Conservation (phyloP, 169 alveolate genomes). For the Eimeria mitis region DNA sequence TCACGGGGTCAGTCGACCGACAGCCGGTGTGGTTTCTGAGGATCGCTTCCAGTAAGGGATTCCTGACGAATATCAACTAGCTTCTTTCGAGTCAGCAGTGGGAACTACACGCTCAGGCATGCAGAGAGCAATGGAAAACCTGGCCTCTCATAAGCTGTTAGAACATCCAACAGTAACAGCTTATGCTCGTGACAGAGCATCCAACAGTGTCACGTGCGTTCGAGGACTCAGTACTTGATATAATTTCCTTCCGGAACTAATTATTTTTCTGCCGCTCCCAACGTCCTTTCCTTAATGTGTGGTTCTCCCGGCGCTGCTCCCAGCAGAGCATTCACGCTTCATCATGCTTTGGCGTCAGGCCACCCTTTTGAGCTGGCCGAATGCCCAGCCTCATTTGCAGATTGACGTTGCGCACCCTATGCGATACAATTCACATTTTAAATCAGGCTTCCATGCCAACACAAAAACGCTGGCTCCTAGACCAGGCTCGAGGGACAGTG, state of each 20-base stretch:
- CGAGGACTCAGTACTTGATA: not conserved
- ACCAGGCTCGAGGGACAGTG: not conserved
- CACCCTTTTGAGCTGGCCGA: not conserved
- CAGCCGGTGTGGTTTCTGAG: not conserved
- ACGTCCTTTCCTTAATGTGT: no score
- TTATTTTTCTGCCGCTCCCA: not conserved
- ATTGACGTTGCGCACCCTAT: no score
- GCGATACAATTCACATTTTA: no score
- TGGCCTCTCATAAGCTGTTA: no score
- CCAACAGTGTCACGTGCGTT: no score
- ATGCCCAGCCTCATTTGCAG: not conserved
- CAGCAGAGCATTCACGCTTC: not conserved
- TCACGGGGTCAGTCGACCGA: not conserved
- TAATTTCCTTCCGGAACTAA: not conserved
- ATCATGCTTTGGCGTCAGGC: not conserved
- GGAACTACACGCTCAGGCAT: not conserved
- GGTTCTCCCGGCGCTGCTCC: not conserved
- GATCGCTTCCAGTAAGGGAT: not conserved
- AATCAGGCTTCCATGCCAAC: no score
- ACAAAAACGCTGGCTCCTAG: not conserved
- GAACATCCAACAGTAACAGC: no score
- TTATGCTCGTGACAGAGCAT: no score
- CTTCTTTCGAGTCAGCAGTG: not conserved
- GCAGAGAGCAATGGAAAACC: not conserved
- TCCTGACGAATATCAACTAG: not conserved